phyloP scores from a whole-genome alignment of 345 rosid genomes.

The Clarkia xantiana region DNA sequence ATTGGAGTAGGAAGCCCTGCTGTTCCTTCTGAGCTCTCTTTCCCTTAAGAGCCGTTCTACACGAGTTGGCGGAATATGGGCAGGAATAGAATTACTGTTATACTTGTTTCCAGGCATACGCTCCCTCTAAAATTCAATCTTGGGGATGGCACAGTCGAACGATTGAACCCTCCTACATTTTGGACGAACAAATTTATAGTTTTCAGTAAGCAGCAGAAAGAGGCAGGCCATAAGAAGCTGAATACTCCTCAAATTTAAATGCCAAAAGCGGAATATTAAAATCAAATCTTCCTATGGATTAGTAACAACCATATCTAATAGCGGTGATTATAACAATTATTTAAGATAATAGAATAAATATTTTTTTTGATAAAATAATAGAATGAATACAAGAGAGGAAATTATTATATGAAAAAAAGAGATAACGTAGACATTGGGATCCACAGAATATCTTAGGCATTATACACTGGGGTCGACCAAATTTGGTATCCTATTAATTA shows the following conservation, averaged over 20 bases:
- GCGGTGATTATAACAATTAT: background rate
- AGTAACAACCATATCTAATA: conserved; percentile 1
- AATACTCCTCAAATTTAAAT: conserved; percentile 9
- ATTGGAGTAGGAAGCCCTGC: conserved; percentile 29
- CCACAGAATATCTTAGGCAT: conserved; percentile 35
- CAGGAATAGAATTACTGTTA: conserved; percentile 32
- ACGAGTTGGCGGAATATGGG: conserved; percentile 35
- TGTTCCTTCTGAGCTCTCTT: conserved; percentile 54
- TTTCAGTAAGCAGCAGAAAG: conserved; percentile 13
- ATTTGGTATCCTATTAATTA: conserved; percentile 6
- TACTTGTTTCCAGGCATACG: conserved; percentile 94
- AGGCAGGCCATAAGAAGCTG: conserved; percentile 4
- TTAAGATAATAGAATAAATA: conserved; percentile 7
- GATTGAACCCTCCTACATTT: conserved; percentile 41
- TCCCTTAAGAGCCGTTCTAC: conserved; percentile 69
- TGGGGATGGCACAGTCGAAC: conserved; percentile 4
- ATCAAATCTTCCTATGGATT: background rate
- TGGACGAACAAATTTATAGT: conserved; percentile 10
- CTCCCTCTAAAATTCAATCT: conserved; percentile 33
- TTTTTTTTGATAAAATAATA: conserved; percentile 9
- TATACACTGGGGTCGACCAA: conserved; percentile 19
- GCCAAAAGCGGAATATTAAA: background rate
- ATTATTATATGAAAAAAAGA: conserved; percentile 16
- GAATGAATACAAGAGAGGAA: conserved; percentile 10
- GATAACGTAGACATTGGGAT: conserved; percentile 34